These are phyloP conservation scores for Penicillium waksmanii DNA, from an alignment of 495 filamentous ascomycete genomes.

Conservation along the genomic window DNA sequence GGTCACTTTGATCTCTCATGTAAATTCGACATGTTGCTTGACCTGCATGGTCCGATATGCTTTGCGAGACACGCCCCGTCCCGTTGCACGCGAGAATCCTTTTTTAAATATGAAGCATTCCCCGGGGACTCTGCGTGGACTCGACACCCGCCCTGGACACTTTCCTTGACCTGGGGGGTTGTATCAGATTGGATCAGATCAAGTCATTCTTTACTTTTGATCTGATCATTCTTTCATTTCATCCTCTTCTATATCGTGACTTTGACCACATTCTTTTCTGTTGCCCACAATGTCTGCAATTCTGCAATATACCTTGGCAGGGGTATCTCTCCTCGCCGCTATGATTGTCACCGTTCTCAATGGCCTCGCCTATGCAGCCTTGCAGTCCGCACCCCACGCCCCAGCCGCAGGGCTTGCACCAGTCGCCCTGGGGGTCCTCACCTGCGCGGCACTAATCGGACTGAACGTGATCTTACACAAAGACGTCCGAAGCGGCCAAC, in stretches of 20 bases:
- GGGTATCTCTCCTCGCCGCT: constrained; percentile 29
- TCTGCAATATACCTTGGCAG: constrained; percentile 33
- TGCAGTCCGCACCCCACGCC: constrained; percentile 22
- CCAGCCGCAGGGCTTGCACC: constrained; percentile 29
- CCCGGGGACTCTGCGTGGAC: background rate
- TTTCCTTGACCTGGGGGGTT: background rate
- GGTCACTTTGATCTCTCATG: constrained; percentile 25
- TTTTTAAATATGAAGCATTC: constrained; percentile 20
- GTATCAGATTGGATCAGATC: constrained; percentile 1
- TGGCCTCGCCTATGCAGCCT: constrained; percentile 36
- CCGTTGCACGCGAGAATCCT: constrained; percentile 26
- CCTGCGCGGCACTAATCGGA: constrained; percentile 31
- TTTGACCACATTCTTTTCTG: constrained; percentile 20
- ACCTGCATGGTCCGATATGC: constrained; percentile 19
- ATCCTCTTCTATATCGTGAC: constrained; percentile 3
- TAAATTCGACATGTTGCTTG: constrained; percentile 20
- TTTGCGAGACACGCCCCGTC: constrained; percentile 29
- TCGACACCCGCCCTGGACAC: background rate
- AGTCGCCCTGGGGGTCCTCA: constrained; percentile 32
- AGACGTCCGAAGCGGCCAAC: constrained; percentile 24
- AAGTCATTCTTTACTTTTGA: background rate
- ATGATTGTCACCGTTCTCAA: constrained; percentile 38
- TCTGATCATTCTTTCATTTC: constrained; percentile 7
- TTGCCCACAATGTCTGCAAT: constrained; percentile 13
- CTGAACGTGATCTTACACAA: constrained; percentile 31